Percentiles rank a stretch among this genome's conserved stretches.
Conservation (phyloP, 768 basidiomycete genomes). For the Calocybe cyanea region DNA sequence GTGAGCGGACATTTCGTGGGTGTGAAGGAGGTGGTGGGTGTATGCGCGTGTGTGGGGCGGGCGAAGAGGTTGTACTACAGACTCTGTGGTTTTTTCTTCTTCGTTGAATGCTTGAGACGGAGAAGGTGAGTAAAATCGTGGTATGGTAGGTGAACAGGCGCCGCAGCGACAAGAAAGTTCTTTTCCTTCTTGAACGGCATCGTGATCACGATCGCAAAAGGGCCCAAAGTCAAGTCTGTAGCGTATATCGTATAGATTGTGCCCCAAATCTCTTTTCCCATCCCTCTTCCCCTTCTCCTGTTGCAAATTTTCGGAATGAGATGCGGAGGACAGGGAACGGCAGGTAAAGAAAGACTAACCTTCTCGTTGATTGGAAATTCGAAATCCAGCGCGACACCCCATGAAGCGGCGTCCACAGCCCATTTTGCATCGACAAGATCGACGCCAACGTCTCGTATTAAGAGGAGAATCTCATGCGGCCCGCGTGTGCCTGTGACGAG, state of each 20-base stretch:
- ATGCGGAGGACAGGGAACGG: background rate
- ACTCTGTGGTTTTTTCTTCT: background rate
- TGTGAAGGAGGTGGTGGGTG: conserved; percentile 79
- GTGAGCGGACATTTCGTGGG: conserved; percentile 92
- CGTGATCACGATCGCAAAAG: too few species aligned
- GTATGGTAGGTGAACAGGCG: conserved; percentile 49
- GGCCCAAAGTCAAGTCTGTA: conserved; percentile 62
- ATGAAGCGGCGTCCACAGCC: conserved; percentile 62
- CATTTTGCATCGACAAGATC: conserved; percentile 77
- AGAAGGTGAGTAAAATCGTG: conserved; percentile 43
- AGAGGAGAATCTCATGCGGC: conserved; percentile 73
- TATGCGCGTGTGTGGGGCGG: conserved; percentile 56
- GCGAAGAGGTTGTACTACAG: conserved; percentile 21
- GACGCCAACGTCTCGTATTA: conserved; percentile 61
- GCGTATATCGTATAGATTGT: conserved; percentile 61
- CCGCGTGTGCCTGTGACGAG: conserved; percentile 51
- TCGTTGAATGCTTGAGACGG: conserved; percentile 1
- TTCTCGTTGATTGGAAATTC: conserved; percentile 64
- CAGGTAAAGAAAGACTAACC: too few species aligned
- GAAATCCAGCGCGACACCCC: conserved; percentile 80
- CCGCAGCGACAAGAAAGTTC: conserved; percentile 43
- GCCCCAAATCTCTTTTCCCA: conserved; percentile 33
- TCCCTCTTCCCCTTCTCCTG: background rate
- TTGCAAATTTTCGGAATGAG: background rate
- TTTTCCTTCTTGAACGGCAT: background rate